These are phyloP conservation scores for Drechslerella coelobrocha DNA, from an alignment of 2,329 filamentous ascomycete species.

Conservation along the genomic window DNA sequence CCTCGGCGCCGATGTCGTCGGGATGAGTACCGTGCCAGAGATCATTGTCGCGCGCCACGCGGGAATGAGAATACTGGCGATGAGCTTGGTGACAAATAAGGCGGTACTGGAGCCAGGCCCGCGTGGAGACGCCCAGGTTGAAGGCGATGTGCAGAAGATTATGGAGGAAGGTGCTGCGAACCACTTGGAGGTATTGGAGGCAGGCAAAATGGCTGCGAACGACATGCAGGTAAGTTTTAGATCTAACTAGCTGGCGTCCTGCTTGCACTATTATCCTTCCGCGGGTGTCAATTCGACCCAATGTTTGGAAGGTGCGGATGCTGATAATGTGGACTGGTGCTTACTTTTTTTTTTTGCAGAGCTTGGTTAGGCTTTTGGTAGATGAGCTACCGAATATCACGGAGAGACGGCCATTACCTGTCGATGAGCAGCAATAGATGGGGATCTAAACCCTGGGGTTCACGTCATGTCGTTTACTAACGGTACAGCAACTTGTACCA, in stretches of 20 bases:
- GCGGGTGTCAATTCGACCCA: no score
- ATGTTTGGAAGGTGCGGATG: background rate
- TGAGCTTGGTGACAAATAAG: constrained; percentile 72
- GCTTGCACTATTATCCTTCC: no score
- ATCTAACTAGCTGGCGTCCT: no score
- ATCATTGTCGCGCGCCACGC: constrained; percentile 71
- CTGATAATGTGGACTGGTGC: background rate
- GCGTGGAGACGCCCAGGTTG: constrained; percentile 65
- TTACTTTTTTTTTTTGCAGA: constrained; percentile 12
- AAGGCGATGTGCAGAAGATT: constrained; percentile 63
- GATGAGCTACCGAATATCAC: constrained; percentile 41
- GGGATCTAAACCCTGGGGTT: background rate
- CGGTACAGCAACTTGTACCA: background rate
- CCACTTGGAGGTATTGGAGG: constrained; percentile 71
- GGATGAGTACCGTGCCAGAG: constrained; percentile 74
- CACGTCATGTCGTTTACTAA: background rate
- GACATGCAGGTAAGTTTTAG: constrained; percentile 66
- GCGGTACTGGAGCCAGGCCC: constrained; percentile 67
- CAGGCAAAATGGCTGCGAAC: constrained; percentile 66
- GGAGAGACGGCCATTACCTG: constrained; percentile 28
- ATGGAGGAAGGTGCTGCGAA: constrained; percentile 68
- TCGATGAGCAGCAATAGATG: constrained; percentile 40
- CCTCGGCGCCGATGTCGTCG: constrained; percentile 72
- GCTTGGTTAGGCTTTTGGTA: constrained; percentile 41
- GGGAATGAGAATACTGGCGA: constrained; percentile 69